Conservation (phyloP, 306 rosid species). For the Cucurbita argyrosperma region DNA sequence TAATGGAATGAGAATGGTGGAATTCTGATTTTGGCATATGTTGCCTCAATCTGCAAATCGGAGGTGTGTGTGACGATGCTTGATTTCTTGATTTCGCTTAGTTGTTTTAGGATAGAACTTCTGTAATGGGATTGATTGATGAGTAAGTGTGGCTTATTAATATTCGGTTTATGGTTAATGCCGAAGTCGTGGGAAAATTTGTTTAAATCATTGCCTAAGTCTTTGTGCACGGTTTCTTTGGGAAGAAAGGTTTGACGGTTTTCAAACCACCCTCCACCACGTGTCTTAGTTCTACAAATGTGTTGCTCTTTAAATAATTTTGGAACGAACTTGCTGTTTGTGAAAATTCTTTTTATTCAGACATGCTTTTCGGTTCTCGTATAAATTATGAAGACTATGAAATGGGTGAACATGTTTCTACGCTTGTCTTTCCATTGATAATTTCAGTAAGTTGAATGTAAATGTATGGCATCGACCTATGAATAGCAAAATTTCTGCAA, state of each 20-base stretch:
- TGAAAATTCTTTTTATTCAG: neutral
- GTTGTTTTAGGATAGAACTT: neutral
- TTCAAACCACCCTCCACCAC: neutral
- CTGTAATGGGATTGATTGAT: neutral
- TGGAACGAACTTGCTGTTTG: neutral
- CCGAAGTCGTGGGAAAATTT: neutral
- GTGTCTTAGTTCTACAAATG: neutral
- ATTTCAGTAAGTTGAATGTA: neutral
- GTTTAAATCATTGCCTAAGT: neutral
- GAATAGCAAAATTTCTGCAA: neutral
- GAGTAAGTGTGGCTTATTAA: neutral
- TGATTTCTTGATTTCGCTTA: slow-evolving; percentile 2
- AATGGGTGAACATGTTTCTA: neutral
- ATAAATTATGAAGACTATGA: neutral
- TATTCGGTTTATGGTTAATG: neutral
- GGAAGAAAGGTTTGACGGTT: neutral
- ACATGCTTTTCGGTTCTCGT: neutral
- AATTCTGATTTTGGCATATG: neutral
- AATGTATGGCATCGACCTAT: neutral
- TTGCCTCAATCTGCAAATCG: neutral
- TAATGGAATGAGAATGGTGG: neutral
- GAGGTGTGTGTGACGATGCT: neutral
- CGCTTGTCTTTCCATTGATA: neutral
- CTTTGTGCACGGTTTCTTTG: neutral
- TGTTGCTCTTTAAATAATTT: neutral